Percentiles rank a stretch among this genome's conserved stretches.
Evolutionary conservation across 2,329 filamentous ascomycete species (phyloP).

Genomic region (Trichophaea hybrida): DNA sequence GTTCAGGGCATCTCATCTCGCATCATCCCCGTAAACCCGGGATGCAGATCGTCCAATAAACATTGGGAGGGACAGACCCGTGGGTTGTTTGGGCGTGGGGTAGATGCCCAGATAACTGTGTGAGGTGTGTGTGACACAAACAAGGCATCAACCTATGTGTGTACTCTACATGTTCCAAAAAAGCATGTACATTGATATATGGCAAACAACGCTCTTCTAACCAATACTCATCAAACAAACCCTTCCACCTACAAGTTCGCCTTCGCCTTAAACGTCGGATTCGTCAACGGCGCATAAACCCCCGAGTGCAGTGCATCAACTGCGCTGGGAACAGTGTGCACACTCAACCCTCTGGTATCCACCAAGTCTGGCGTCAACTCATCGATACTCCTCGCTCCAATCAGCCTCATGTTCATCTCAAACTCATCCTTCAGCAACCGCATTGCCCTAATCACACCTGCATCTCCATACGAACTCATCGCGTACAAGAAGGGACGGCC

Average conservation of each 20-base stretch:
- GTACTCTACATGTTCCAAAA: background rate
- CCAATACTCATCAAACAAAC: background rate
- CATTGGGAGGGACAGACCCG: too few species aligned
- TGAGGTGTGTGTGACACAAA: too few species aligned
- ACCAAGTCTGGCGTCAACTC: conserved; percentile 70
- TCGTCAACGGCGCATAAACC: conserved; percentile 37
- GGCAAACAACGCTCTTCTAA: background rate
- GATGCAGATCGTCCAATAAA: too few species aligned
- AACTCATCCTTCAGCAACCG: conserved; percentile 81
- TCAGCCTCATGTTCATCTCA: conserved; percentile 96
- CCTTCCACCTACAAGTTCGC: conserved; percentile 34
- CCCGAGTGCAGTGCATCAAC: conserved; percentile 14
- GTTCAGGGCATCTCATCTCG: too few species aligned
- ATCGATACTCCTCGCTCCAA: conserved; percentile 60
- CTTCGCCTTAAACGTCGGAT: conserved; percentile 34
- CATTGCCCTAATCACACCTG: conserved; percentile 85
- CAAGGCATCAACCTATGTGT: background rate
- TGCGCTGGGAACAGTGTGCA: conserved; percentile 36
- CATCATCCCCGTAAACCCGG: too few species aligned
- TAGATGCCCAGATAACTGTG: too few species aligned
- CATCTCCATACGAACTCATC: conserved; percentile 80
- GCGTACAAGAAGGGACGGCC: conserved; percentile 90
- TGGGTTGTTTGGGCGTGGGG: too few species aligned
- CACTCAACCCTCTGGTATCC: conserved; percentile 56
- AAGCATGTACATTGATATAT: background rate